Percentiles rank a stretch among this genome's conserved stretches.
Evolutionary conservation across 441 rosid genomes (phyloP).

Genomic region (Erodium texanum): DNA sequence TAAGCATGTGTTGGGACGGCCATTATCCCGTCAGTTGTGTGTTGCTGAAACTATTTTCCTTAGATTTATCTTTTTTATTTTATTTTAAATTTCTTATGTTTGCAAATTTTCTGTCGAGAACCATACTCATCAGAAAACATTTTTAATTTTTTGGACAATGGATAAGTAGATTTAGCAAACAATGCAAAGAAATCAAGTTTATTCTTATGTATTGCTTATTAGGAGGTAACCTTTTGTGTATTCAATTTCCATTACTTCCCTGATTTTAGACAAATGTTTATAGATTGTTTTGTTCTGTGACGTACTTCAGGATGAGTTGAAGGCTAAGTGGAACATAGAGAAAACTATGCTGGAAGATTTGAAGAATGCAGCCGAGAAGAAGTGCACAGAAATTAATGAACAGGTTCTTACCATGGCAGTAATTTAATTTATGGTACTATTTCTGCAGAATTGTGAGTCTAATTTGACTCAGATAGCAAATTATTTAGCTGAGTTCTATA

Average conservation of each 20-base stretch:
- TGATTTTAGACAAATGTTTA: background rate
- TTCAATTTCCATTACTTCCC: background rate
- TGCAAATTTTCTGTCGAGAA: background rate
- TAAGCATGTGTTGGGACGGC: background rate
- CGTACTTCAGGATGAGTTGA: conserved; percentile 48
- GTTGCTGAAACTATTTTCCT: background rate
- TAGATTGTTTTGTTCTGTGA: conserved; percentile 11
- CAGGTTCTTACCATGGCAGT: conserved; percentile 40
- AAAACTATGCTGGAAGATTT: conserved; percentile 51
- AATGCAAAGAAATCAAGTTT: background rate
- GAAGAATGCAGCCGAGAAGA: conserved; percentile 60
- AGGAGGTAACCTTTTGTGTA: background rate
- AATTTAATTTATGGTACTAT: background rate
- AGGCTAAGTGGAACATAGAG: conserved; percentile 59
- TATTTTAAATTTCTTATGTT: background rate
- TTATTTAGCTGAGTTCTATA: background rate
- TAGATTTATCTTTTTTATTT: no score
- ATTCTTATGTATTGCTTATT: background rate
- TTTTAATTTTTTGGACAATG: background rate
- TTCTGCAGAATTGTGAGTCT: background rate
- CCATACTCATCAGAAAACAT: background rate
- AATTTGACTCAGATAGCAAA: background rate
- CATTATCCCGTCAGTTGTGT: background rate
- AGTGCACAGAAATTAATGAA: conserved; percentile 67
- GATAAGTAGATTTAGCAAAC: background rate